A percentile compares a stretch with the other conserved stretches of the same genome.
phyloP scores from a whole-genome alignment of 805 yeast genomes.

The Yamadazyma nakazawae region DNA sequence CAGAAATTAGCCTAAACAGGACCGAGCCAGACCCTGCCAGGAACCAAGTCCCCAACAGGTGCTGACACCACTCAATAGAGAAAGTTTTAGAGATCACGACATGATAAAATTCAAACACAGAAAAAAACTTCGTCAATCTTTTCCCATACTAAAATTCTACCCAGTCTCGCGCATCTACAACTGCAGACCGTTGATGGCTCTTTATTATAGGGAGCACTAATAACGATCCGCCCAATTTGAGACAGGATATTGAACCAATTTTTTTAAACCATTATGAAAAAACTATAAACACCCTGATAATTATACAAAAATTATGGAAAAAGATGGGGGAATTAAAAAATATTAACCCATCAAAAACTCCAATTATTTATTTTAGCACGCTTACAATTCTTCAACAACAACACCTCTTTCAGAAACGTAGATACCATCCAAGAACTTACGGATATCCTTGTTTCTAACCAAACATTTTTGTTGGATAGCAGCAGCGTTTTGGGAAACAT shows the following conservation, averaged over 20 bases:
- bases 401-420: slow-evolving; percentile 95
- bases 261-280: slow-evolving; percentile 11
- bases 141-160: background rate
- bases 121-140: background rate
- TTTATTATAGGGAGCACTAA: slow-evolving; percentile 38
- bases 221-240: slow-evolving; percentile 30
- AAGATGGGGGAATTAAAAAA: background rate
- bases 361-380: background rate
- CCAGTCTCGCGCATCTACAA: slow-evolving; percentile 10
- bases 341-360: background rate
- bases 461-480: slow-evolving; percentile 97
- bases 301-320: slow-evolving; percentile 18
- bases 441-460: slow-evolving; percentile 99
- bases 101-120: no score
- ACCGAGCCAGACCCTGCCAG: background rate
- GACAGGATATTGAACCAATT: slow-evolving; percentile 12
- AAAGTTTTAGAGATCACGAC: background rate
- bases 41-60: no score
- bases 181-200: slow-evolving; percentile 45
- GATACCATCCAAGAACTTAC: slow-evolving; percentile 99
- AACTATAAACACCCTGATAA: slow-evolving; percentile 15
- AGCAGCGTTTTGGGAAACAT: slow-evolving; percentile 97
- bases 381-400: slow-evolving; percentile 61
- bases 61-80: no score
- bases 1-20: background rate